phyloP scores from a whole-genome alignment of 306 rosid species.

The Cucurbita maxima region DNA sequence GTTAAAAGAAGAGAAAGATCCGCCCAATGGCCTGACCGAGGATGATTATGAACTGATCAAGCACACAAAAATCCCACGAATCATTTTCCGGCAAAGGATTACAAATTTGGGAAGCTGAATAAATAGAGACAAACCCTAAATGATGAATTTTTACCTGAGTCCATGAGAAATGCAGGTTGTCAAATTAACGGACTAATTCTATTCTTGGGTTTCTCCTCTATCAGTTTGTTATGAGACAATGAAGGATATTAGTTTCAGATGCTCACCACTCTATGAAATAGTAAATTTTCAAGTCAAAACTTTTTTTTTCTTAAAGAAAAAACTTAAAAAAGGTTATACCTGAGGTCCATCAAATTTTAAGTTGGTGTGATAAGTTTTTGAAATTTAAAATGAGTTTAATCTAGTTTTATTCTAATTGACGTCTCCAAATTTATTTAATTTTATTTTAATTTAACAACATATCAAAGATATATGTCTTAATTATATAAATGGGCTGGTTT shows the following conservation, averaged over 20 bases:
- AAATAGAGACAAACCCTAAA: not conserved
- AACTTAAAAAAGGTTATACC: too few relatives aligned
- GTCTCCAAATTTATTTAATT: too few relatives aligned
- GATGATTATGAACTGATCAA: not conserved
- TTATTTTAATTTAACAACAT: too few relatives aligned
- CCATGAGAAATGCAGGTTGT: not conserved
- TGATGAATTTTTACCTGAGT: not conserved
- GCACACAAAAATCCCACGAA: not conserved
- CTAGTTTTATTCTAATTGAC: too few relatives aligned
- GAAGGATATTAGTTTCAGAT: not conserved
- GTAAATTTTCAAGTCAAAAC: not conserved
- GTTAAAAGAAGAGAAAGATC: not conserved
- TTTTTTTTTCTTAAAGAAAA: not conserved
- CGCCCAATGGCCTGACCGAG: constrained; percentile 7
- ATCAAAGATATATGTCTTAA: too few relatives aligned
- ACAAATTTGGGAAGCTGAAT: not conserved
- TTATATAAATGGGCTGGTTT: too few relatives aligned
- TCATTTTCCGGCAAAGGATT: not conserved
- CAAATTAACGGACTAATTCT: not conserved
- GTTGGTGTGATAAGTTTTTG: too few relatives aligned
- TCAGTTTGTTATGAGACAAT: not conserved
- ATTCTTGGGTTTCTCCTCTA: not conserved
- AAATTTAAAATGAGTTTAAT: too few relatives aligned
- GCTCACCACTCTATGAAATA: not conserved
- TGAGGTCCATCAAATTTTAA: too few relatives aligned